phyloP scores from a whole-genome alignment of 169 alveolate species.

The Eimeria praecox region DNA sequence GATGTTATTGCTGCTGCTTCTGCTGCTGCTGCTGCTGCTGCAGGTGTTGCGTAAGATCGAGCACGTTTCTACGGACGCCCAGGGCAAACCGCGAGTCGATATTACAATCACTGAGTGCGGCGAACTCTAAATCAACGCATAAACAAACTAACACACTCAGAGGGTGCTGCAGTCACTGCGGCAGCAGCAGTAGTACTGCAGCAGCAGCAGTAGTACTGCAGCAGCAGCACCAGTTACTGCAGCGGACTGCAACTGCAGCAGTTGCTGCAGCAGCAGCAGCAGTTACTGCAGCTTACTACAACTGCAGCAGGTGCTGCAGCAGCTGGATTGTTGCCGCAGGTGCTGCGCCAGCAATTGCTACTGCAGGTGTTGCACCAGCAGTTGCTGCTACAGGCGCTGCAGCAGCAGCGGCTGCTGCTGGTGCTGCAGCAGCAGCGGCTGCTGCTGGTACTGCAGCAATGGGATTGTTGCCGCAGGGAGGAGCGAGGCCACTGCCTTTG shows the following conservation, averaged over 20 bases:
- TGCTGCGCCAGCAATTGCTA: neutral
- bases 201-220: neutral
- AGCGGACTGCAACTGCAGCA: neutral
- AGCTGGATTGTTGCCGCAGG: too few relatives aligned
- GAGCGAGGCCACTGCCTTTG: too few relatives aligned
- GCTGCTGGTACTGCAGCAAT: too few relatives aligned
- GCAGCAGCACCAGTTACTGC: neutral
- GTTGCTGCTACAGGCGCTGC: too few relatives aligned
- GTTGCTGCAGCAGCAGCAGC: too few relatives aligned
- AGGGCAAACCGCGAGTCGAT: slow-evolving; percentile 69
- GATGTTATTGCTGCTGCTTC: neutral
- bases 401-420: too few relatives aligned
- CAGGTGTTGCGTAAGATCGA: slow-evolving; percentile 82
- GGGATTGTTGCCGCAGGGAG: too few relatives aligned
- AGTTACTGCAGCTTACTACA: too few relatives aligned
- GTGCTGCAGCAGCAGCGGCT: too few relatives aligned
- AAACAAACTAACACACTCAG: neutral
- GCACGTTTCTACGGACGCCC: slow-evolving; percentile 77
- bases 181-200: neutral
- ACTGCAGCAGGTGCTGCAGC: too few relatives aligned
- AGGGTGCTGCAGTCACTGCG: neutral
- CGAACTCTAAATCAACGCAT: slow-evolving; percentile 30
- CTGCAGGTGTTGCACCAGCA: neutral
- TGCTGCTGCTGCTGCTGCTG: slow-evolving; percentile 17
- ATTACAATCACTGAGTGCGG: slow-evolving; percentile 81